These are phyloP conservation scores for Fusarium heterosporum DNA, from an alignment of 2,329 filamentous ascomycete genomes.

Conservation along the genomic window DNA sequence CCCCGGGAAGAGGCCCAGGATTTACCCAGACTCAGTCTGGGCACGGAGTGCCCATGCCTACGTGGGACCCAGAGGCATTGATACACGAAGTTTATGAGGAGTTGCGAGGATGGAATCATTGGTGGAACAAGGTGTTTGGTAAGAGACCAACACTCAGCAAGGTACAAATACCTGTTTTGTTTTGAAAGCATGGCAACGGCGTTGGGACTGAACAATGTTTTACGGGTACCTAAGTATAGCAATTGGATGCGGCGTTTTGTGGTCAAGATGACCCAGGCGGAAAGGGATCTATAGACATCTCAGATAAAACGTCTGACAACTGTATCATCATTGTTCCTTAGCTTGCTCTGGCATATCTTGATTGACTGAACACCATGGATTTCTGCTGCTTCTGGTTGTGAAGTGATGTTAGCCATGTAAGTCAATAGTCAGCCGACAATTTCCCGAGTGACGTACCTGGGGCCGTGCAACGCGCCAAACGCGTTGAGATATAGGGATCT, in stretches of 20 bases:
- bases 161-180: constrained; percentile 36
- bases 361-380: background rate
- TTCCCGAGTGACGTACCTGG: constrained; percentile 46
- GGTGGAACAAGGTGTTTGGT: constrained; percentile 47
- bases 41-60: constrained; percentile 50
- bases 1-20: constrained; percentile 50
- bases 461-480: constrained; percentile 45
- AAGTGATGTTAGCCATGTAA: background rate
- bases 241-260: constrained; percentile 20
- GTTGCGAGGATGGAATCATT: constrained; percentile 51
- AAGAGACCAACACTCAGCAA: background rate
- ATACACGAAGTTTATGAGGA: constrained; percentile 49
- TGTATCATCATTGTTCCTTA: background rate
- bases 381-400: background rate
- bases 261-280: background rate
- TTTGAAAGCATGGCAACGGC: constrained; percentile 46
- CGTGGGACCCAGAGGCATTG: constrained; percentile 50
- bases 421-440: constrained; percentile 36
- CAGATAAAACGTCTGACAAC: background rate
- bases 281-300: background rate
- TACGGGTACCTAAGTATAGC: constrained; percentile 6
- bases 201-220: constrained; percentile 31
- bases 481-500: constrained; percentile 34
- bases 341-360: background rate
- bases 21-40: constrained; percentile 51